Evolutionary conservation across 169 alveolate species (phyloP).

Genomic region (Plasmodium coatneyi): DNA sequence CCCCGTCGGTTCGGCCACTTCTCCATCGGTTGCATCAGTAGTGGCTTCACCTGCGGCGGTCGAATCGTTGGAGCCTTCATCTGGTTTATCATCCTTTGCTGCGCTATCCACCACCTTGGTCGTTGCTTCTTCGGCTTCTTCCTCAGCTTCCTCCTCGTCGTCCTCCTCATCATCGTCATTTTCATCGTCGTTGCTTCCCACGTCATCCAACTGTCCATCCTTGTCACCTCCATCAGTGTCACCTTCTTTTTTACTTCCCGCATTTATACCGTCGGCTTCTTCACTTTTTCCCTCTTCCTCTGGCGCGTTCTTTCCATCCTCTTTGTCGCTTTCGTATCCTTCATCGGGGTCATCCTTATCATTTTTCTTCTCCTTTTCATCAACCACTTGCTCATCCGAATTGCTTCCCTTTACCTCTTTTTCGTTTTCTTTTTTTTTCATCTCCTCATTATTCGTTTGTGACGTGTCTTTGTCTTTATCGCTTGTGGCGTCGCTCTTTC

Average conservation of each 20-base stretch:
- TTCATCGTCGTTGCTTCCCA: not conserved
- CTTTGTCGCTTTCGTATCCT: slow-evolving; percentile 77
- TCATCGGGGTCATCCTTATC: not conserved
- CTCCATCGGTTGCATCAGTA: not conserved
- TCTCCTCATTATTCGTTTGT: not conserved
- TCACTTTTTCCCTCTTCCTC: not conserved
- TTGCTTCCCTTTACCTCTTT: not conserved
- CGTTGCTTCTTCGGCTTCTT: not conserved
- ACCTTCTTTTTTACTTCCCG: not conserved
- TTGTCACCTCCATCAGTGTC: not conserved
- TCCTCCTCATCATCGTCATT: not conserved
- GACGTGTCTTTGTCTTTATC: not conserved
- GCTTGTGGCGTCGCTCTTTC: not conserved
- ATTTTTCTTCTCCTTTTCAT: not conserved
- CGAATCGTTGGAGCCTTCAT: not conserved
- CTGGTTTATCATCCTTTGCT: not conserved
- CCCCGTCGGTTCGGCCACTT: not conserved
- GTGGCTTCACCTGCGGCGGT: not conserved
- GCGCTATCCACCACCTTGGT: too few relatives aligned
- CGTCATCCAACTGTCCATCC: not conserved
- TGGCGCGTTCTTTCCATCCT: slow-evolving; percentile 49
- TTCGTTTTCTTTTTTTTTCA: not conserved
- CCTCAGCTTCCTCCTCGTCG: not conserved
- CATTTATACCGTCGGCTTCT: not conserved
- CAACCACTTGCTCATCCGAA: too few relatives aligned